Evolutionary conservation across 768 basidiomycete genomes (phyloP).

Genomic region (Suillus hirtellus): DNA sequence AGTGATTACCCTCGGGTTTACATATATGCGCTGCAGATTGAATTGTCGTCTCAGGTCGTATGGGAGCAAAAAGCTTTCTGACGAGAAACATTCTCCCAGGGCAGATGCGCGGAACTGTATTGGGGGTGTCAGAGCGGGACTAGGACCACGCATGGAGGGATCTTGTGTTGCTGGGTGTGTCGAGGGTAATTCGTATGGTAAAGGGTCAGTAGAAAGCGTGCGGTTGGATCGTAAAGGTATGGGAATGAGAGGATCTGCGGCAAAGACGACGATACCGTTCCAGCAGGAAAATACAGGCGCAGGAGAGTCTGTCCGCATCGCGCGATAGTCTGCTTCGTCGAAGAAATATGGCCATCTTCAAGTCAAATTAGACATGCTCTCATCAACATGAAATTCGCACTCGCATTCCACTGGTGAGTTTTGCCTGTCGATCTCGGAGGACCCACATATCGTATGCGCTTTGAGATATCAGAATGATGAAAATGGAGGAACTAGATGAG

Average conservation of each 20-base stretch:
- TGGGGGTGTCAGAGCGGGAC: conserved; percentile 34
- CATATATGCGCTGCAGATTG: conserved; percentile 36
- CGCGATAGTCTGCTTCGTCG: conserved; percentile 35
- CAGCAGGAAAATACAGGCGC: conserved; percentile 47
- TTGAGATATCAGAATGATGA: background rate
- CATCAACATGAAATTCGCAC: background rate
- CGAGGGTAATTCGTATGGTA: conserved; percentile 27
- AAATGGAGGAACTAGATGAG: background rate
- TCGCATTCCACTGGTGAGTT: conserved; percentile 19
- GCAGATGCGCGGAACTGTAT: conserved; percentile 32
- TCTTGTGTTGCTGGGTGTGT: conserved; percentile 30
- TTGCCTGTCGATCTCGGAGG: conserved; percentile 35
- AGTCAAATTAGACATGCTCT: background rate
- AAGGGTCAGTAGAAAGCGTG: conserved; percentile 36
- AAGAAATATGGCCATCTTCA: conserved; percentile 44
- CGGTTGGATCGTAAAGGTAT: conserved; percentile 37
- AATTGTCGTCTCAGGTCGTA: conserved; percentile 44
- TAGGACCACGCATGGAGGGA: conserved; percentile 18
- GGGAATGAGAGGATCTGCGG: conserved; percentile 43
- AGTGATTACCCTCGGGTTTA: conserved; percentile 41
- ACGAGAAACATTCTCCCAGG: conserved; percentile 35
- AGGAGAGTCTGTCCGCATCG: conserved; percentile 39
- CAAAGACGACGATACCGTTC: conserved; percentile 45
- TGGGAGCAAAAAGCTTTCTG: conserved; percentile 42
- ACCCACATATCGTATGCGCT: conserved; percentile 42